These are phyloP conservation scores for Xylariaceae sp. DNA, from an alignment of 2,329 filamentous ascomycete species.

Conservation along the genomic window DNA sequence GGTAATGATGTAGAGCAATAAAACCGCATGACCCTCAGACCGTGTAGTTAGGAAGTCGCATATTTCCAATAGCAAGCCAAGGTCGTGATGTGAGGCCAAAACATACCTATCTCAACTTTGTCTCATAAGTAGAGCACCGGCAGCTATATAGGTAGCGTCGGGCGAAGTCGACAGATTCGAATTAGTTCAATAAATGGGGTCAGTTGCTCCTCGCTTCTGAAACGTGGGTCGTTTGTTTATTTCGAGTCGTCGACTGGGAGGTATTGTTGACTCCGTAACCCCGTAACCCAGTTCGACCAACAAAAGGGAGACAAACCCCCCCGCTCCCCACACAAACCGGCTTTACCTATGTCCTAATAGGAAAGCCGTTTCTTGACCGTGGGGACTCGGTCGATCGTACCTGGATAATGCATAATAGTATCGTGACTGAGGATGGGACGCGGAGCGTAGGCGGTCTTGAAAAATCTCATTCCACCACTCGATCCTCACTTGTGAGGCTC, in stretches of 20 bases:
- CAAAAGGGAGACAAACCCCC: conserved; percentile 15
- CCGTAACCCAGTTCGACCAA: conserved; percentile 8
- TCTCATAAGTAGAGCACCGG: background rate
- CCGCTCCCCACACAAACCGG: conserved; percentile 11
- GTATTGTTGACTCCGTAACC: conserved; percentile 3
- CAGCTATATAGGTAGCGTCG: conserved; percentile 9
- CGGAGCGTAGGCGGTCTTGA: conserved; percentile 8
- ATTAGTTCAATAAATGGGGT: conserved; percentile 8
- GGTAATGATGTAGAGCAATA: background rate
- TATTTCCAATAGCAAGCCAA: background rate
- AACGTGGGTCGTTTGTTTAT: conserved; percentile 8
- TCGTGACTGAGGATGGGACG: conserved; percentile 17
- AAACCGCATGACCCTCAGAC: too few relatives aligned
- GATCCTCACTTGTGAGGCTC: background rate
- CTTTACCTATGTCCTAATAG: background rate
- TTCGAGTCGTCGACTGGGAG: conserved; percentile 4
- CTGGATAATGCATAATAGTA: background rate
- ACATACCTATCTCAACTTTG: background rate
- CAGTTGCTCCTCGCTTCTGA: conserved; percentile 3
- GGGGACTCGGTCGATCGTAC: conserved; percentile 14
- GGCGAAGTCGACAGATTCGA: conserved; percentile 10
- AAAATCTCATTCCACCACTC: conserved; percentile 3
- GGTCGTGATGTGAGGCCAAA: background rate
- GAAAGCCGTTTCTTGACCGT: conserved; percentile 15
- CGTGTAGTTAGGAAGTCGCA: background rate